These are phyloP conservation scores for Yamadazyma pseudoaaseri DNA, from an alignment of 1,139 yeast genomes.

Conservation along the genomic window DNA sequence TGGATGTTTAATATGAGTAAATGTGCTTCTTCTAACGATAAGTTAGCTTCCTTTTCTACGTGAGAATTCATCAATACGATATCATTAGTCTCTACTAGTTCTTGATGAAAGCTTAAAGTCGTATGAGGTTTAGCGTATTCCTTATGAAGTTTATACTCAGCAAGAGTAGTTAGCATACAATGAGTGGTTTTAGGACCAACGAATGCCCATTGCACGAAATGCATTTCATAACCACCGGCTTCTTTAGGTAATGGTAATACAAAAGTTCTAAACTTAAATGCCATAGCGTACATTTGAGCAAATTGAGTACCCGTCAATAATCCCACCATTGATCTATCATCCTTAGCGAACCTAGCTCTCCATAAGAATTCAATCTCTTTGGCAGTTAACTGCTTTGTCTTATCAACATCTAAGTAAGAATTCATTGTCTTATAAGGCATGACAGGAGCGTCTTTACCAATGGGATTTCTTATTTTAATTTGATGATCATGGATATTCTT, in stretches of 20 bases:
- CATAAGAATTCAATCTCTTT: slow-evolving; percentile 80
- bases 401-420: slow-evolving; percentile 69
- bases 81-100: slow-evolving; percentile 59
- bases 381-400: slow-evolving; percentile 52
- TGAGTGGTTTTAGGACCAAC: slow-evolving; percentile 84
- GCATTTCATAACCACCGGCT: slow-evolving; percentile 70
- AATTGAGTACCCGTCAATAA: slow-evolving; percentile 56
- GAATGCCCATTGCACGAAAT: slow-evolving; percentile 91
- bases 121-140: slow-evolving; percentile 97
- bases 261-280: slow-evolving; percentile 73
- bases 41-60: slow-evolving; percentile 68
- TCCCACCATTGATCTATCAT: slow-evolving; percentile 66
- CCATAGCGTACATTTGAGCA: slow-evolving; percentile 59
- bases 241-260: slow-evolving; percentile 67
- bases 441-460: slow-evolving; percentile 43
- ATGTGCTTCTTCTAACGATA: slow-evolving; percentile 73
- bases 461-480: slow-evolving; percentile 59
- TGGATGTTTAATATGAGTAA: slow-evolving; percentile 77
- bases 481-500: slow-evolving; percentile 55
- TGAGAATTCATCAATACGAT: slow-evolving; percentile 85
- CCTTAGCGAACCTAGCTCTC: slow-evolving; percentile 78
- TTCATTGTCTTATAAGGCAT: slow-evolving; percentile 69
- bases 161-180: slow-evolving; percentile 87
- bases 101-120: slow-evolving; percentile 83
- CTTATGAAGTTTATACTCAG: slow-evolving; percentile 86